Conservation (phyloP, 331 rosid species). For the Erythrophleum ivorense region DNA sequence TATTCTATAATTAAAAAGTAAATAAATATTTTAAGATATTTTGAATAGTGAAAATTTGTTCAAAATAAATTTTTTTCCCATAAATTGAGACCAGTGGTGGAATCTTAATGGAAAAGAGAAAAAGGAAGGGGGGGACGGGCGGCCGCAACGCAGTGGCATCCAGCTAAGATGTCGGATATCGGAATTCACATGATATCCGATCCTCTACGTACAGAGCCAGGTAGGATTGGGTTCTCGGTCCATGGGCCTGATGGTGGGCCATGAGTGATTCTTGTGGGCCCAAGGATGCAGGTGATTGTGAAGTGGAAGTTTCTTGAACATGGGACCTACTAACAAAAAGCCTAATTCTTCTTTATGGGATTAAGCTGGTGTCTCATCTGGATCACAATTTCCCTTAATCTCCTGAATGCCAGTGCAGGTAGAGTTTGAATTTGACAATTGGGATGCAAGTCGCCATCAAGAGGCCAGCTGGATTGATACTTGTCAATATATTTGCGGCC, state of each 20-base stretch:
- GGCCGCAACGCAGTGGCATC: slow-evolving; percentile 42
- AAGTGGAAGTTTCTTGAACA: not conserved
- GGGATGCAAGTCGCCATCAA: slow-evolving; percentile 3
- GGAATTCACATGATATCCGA: not conserved
- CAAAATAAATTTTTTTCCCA: too few relatives aligned
- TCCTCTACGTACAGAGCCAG: not conserved
- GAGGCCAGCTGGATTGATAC: slow-evolving; percentile 29
- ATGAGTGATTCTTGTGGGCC: slow-evolving; percentile 39
- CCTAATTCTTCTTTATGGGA: not conserved
- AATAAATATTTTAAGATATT: too few relatives aligned
- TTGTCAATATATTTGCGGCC: slow-evolving; percentile 5
- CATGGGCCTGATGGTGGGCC: not conserved
- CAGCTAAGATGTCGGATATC: slow-evolving; percentile 46
- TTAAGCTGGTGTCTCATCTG: not conserved
- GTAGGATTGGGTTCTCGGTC: not conserved
- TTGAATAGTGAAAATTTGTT: too few relatives aligned
- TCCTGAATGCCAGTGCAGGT: not conserved
- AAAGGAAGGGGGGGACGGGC: too few relatives aligned
- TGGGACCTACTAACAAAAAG: not conserved
- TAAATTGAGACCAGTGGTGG: not conserved
- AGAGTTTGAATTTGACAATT: not conserved
- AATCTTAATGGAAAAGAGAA: not conserved
- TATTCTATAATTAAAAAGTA: too few relatives aligned
- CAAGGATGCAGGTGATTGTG: not conserved
- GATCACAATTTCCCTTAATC: not conserved